Evolutionary conservation across 208 protist genomes (phyloP).

Genomic region (Trypanosoma melophagium): DNA sequence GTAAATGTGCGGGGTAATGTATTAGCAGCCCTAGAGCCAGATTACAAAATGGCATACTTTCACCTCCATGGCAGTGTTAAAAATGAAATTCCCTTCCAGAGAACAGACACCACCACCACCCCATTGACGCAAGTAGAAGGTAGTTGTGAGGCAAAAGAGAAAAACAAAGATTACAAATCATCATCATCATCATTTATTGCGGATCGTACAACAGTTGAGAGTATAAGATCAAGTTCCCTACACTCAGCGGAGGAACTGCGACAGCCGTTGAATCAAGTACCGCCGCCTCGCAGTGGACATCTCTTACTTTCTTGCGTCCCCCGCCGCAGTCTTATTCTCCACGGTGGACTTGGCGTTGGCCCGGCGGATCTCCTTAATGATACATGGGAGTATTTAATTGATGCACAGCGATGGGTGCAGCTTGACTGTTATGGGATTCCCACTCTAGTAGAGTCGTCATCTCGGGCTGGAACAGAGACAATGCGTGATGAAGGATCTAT

Average conservation of each 20-base stretch:
- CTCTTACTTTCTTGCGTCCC: slow-evolving; percentile 37
- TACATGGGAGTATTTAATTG: slow-evolving; percentile 54
- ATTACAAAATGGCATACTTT: slow-evolving; percentile 15
- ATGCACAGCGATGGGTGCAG: slow-evolving; percentile 39
- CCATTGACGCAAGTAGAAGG: not conserved
- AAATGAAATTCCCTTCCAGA: not conserved
- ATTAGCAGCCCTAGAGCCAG: slow-evolving; percentile 1
- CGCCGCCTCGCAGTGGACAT: slow-evolving; percentile 52
- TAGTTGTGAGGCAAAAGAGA: not conserved
- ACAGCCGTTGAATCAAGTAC: slow-evolving; percentile 30
- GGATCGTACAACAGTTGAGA: too few species aligned
- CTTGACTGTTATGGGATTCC: slow-evolving; percentile 28
- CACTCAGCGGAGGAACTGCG: slow-evolving; percentile 24
- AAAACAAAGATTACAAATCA: not conserved
- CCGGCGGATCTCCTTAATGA: slow-evolving; percentile 44
- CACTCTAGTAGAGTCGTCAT: too few species aligned
- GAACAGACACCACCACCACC: not conserved
- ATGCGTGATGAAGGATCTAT: not conserved
- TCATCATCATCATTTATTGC: too few species aligned
- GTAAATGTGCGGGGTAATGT: too few species aligned
- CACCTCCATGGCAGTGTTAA: slow-evolving; percentile 1
- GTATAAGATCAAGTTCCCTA: slow-evolving; percentile 11
- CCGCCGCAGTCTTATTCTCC: slow-evolving; percentile 46
- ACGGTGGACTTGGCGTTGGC: slow-evolving; percentile 45
- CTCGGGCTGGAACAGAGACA: too few species aligned